These are phyloP conservation scores for Trypanosoma vivax DNA, from an alignment of 208 protist species.

Conservation along the genomic window DNA sequence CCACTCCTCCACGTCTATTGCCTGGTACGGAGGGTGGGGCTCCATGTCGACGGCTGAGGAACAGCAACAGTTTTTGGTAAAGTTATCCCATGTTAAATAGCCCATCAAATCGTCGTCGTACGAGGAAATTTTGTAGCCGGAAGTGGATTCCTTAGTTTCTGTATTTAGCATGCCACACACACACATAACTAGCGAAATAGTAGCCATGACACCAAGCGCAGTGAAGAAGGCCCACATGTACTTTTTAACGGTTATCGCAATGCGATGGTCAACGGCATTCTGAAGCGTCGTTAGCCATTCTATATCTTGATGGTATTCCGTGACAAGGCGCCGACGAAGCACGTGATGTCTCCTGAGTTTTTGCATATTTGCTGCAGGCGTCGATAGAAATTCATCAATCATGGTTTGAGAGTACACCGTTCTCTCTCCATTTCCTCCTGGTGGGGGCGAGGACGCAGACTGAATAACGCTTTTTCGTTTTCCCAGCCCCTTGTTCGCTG, in stretches of 20 bases:
- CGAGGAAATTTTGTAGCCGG: no score
- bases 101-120: slow-evolving; percentile 34
- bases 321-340: slow-evolving; percentile 38
- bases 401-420: no score
- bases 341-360: slow-evolving; percentile 43
- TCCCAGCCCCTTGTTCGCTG: no score
- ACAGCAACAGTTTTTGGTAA: slow-evolving; percentile 65
- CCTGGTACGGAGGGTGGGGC: slow-evolving; percentile 44
- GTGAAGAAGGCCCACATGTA: slow-evolving; percentile 47
- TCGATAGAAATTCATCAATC: no score
- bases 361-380: slow-evolving; percentile 6
- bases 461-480: no score
- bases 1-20: slow-evolving; percentile 61
- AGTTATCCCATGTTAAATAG: slow-evolving; percentile 44
- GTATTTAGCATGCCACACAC: slow-evolving; percentile 47
- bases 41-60: slow-evolving; percentile 18
- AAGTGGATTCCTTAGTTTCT: no score
- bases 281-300: slow-evolving; percentile 36
- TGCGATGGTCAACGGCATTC: slow-evolving; percentile 44
- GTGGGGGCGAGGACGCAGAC: no score
- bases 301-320: slow-evolving; percentile 32
- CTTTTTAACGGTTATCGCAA: slow-evolving; percentile 28
- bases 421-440: no score
- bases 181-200: slow-evolving; percentile 33
- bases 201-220: slow-evolving; percentile 33